A percentile compares a stretch with the other conserved stretches of the same genome.
Evolutionary conservation across 768 basidiomycete species (phyloP).

Genomic region (Pulveroboletus sp.): DNA sequence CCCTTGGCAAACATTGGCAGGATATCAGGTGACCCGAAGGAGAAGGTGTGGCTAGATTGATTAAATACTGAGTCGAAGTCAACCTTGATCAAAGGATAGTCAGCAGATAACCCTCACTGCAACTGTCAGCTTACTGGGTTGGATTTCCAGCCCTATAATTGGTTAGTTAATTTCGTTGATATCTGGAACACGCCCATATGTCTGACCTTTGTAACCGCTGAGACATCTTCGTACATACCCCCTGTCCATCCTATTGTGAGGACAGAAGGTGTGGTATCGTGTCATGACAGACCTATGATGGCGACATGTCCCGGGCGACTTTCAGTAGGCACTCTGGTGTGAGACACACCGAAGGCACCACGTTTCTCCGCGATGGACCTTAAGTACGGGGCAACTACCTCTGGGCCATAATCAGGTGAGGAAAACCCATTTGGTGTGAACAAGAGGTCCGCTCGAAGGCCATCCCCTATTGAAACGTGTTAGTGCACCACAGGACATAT

Average conservation of each 20-base stretch:
- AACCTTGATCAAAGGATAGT: conserved; percentile 34
- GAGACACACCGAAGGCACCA: conserved; percentile 81
- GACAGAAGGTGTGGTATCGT: neutral
- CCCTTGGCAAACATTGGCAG: conserved; percentile 83
- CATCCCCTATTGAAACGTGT: conserved; percentile 55
- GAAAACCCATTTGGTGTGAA: conserved; percentile 62
- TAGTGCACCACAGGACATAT: neutral
- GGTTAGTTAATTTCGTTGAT: conserved; percentile 3
- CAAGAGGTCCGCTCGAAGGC: conserved; percentile 76
- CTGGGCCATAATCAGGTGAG: conserved; percentile 45
- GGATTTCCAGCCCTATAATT: conserved; percentile 72
- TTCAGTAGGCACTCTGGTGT: conserved; percentile 85
- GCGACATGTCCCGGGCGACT: conserved; percentile 87
- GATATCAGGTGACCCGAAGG: conserved; percentile 87
- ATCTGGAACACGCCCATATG: neutral
- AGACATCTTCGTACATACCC: conserved; percentile 90
- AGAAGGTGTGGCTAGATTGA: conserved; percentile 70
- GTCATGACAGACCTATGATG: conserved; percentile 56
- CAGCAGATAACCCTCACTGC: neutral
- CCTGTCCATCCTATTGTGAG: conserved; percentile 35
- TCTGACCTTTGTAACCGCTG: conserved; percentile 76
- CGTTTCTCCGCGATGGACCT: conserved; percentile 59
- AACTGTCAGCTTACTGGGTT: conserved; percentile 56
- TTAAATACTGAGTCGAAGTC: conserved; percentile 90
- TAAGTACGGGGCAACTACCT: conserved; percentile 69